A percentile compares a stretch with the other conserved stretches of the same genome.
These are phyloP conservation scores for Globisporangium viniferum DNA, from an alignment of 352 stramenopile species.

Conservation along the genomic window DNA sequence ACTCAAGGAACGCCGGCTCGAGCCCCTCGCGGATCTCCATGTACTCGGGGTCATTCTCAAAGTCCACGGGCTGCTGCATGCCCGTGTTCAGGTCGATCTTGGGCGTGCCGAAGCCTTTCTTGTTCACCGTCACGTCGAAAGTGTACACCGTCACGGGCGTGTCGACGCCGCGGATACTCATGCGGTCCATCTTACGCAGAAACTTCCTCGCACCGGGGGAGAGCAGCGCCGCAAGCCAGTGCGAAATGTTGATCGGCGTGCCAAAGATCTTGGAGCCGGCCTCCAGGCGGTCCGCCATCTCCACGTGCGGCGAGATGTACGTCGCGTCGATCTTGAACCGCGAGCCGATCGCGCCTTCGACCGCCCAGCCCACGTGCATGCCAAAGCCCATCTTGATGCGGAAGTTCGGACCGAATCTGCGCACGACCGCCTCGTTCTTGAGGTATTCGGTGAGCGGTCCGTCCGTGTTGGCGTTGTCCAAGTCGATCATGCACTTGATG, in stretches of 20 bases:
- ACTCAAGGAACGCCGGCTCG: slow-evolving; percentile 79
- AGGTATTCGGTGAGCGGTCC: slow-evolving; percentile 72
- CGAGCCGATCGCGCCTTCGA: slow-evolving; percentile 95
- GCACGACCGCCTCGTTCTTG: slow-evolving; percentile 65
- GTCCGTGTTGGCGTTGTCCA: slow-evolving; percentile 81
- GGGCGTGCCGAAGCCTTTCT: slow-evolving; percentile 69
- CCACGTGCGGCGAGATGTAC: slow-evolving; percentile 95
- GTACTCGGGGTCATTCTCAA: slow-evolving; percentile 82
- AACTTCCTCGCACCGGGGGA: slow-evolving; percentile 70
- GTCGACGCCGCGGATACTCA: slow-evolving; percentile 81
- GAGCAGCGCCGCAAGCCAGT: slow-evolving; percentile 75
- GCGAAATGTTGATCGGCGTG: slow-evolving; percentile 81
- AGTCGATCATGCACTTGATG: slow-evolving; percentile 92
- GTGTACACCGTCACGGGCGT: slow-evolving; percentile 84
- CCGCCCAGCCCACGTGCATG: slow-evolving; percentile 95
- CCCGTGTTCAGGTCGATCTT: slow-evolving; percentile 62
- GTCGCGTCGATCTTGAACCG: slow-evolving; percentile 97
- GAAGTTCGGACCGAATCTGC: slow-evolving; percentile 77
- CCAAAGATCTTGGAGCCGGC: slow-evolving; percentile 92
- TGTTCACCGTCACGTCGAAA: slow-evolving; percentile 83
- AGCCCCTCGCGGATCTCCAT: slow-evolving; percentile 80
- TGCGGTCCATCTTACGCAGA: slow-evolving; percentile 80
- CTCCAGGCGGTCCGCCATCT: slow-evolving; percentile 93
- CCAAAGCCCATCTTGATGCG: slow-evolving; percentile 93
- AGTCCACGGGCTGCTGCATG: slow-evolving; percentile 67